Evolutionary conservation across 352 stramenopile genomes (phyloP), one percentile per base, ranked within the genome.

Genomic region (Nothophytophthora sp.): DNA sequence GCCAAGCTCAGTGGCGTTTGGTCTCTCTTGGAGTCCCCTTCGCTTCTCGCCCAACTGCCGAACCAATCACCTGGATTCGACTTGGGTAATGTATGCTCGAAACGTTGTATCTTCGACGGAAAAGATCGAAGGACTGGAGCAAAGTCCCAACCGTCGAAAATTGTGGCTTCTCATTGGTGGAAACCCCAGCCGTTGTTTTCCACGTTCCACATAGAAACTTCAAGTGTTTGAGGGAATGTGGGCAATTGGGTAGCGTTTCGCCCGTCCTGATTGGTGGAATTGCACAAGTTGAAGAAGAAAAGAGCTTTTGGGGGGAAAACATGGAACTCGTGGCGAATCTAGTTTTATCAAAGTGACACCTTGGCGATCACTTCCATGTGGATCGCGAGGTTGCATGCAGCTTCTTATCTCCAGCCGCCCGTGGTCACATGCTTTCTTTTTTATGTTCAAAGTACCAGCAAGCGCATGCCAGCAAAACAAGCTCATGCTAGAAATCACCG

Each of bases 71-170:
- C 19, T 41, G 51, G 35, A 16, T 61, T 70, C 78, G 18, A 79
- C 59, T 82, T 39, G 50, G n/a, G 32, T 50, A 60, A 50, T 58
- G 43, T 83, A 78, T 80, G 66, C 30, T 45, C 27, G 38, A 63
- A 76, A 56, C 70, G 70, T 81, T 81, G 55, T 58, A 64, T 69
- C 40, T 67, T 67, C 50, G 67, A 64, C 35, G 35, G 52, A 76
- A 79, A 76, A 73, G 58, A 73, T 76, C 63, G 63, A 77, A 76
- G 39, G 54, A n/a, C n/a, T n/a, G n/a, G n/a, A n/a, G n/a, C n/a
- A 51, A 60, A 32, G 23, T 52, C 28, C 55, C 37, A 63, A 68
- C 49, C 58, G 63, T 66, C 45, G 28, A 50, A 30, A 50, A 30
- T 2, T 34, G 27, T 40, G 55, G 9, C 2, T n/a, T 22, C 2